Evolutionary conservation across 208 protist genomes (phyloP), one percentile per base, ranked within the genome.

Genomic region (Crithidia fasciculata): DNA sequence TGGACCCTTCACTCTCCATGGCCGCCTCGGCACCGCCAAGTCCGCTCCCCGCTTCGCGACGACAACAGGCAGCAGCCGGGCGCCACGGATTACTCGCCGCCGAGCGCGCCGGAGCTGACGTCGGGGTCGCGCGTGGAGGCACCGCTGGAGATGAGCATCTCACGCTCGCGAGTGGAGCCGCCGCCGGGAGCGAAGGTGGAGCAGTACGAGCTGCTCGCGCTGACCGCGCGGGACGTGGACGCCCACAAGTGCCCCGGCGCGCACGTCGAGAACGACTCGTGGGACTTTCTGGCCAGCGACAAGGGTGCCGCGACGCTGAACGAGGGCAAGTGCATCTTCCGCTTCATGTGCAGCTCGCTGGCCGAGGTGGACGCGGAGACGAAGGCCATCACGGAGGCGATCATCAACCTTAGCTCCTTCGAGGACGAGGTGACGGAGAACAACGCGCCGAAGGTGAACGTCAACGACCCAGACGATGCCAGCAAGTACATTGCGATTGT

Each of bases 361-460:
- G 55, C 60, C 28, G 62, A 76, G 18, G 64, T 92, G 9, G 78
- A 85, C 57, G 18, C 50, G 2, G 89, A 94, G 59, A 83, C 80
- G 59, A 66, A 85, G 53, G 76, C 83, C 15, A 60, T 93, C 13
- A 87, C 95, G 16, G 71, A 90, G 54, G 72, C 80, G 49, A 84
- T 92, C 57, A 83, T 95, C 72, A 97, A 97, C 76, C 63, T 88
- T 18, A 87, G 80, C 57, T 64, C 73, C 68, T 97, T 97, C 67
- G 63, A 67, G 2, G 81, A 93, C 67, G 91, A 96, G 71, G 74
- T 84, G 58, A 65, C 59, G 45, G 88, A 96, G 77, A 94, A 97
- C 80, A 95, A 95, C 74, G 78, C 81, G 7, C 91, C 93, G 0
- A 81, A 84, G 54, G 83, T 97, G n/a, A 55, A 95, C 75, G 81